phyloP scores from a whole-genome alignment of 768 basidiomycete species.

The Krasilnikovozyma curviuscula region DNA sequence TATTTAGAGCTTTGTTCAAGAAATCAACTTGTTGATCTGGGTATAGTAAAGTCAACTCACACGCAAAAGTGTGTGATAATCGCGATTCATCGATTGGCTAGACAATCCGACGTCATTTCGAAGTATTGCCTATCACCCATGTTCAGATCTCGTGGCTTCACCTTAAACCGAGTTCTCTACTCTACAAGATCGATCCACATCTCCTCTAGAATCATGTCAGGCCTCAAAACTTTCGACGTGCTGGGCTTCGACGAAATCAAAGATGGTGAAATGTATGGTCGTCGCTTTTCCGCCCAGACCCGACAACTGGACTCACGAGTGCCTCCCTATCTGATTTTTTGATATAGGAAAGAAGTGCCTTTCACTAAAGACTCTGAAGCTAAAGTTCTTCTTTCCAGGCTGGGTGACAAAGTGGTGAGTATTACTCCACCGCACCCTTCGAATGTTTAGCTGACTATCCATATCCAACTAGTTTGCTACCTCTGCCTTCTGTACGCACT shows the following conservation, averaged over 20 bases:
- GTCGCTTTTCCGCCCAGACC: neutral
- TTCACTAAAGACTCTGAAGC: constrained; percentile 48
- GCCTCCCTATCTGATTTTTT: neutral
- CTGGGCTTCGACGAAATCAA: constrained; percentile 39
- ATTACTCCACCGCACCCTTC: neutral
- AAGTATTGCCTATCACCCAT: too few relatives aligned
- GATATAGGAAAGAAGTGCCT: constrained; percentile 54
- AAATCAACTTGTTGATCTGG: too few relatives aligned
- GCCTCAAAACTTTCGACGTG: constrained; percentile 39
- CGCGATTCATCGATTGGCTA: too few relatives aligned
- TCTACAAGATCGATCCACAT: too few relatives aligned
- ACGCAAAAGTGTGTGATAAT: too few relatives aligned
- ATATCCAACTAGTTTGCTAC: constrained; percentile 33
- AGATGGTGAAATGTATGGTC: constrained; percentile 46
- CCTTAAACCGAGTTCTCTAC: too few relatives aligned
- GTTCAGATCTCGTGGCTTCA: too few relatives aligned
- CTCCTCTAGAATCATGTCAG: too few relatives aligned
- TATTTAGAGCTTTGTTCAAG: too few relatives aligned
- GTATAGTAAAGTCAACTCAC: too few relatives aligned
- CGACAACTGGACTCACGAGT: neutral
- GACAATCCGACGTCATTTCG: too few relatives aligned
- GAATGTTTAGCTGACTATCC: neutral
- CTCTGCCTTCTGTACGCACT: constrained; percentile 74
- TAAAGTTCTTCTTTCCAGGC: constrained; percentile 55
- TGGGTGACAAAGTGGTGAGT: constrained; percentile 45